These are phyloP conservation scores for Iberis pinnata DNA, from an alignment of 345 rosid species.

Conservation along the genomic window DNA sequence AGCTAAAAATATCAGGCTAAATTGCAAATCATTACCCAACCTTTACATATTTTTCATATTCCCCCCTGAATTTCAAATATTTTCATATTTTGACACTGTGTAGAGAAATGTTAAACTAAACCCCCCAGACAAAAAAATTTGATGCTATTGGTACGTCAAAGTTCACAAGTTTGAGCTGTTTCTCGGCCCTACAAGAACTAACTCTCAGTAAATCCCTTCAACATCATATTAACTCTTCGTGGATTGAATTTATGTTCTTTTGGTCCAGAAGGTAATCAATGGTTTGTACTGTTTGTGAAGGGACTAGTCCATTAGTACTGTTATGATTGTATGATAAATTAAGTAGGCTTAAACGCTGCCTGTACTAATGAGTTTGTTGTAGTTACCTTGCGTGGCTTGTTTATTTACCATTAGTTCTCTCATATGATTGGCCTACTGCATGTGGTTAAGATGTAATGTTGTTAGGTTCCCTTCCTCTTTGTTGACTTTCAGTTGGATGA, in stretches of 20 bases:
- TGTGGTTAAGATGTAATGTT: not conserved
- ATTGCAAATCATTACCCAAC: not conserved
- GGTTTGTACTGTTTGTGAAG: slow-evolving; percentile 6
- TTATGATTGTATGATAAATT: slow-evolving; percentile 7
- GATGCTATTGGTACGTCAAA: too few relatives aligned
- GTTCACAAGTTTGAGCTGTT: too few relatives aligned
- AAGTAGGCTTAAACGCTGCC: slow-evolving; percentile 7
- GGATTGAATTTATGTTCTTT: too few relatives aligned
- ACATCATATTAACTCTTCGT: too few relatives aligned
- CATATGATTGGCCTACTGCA: slow-evolving; percentile 16
- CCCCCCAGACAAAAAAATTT: too few relatives aligned
- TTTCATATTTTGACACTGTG: too few relatives aligned
- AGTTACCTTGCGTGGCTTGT: slow-evolving; percentile 21
- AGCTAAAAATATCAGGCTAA: not conserved
- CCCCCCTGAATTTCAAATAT: not conserved
- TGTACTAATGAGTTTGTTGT: slow-evolving; percentile 17
- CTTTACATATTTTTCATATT: not conserved
- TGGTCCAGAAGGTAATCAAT: slow-evolving; percentile 9
- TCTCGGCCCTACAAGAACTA: too few relatives aligned
- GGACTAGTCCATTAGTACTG: slow-evolving; percentile 9
- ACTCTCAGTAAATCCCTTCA: too few relatives aligned
- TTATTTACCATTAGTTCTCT: slow-evolving; percentile 12
- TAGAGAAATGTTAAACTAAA: too few relatives aligned
- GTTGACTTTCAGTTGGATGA: slow-evolving; percentile 22
- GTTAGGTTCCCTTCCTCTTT: slow-evolving; percentile 3